Conservation (phyloP, 2,329 filamentous ascomycete genomes). For the Penicillium sp. region DNA sequence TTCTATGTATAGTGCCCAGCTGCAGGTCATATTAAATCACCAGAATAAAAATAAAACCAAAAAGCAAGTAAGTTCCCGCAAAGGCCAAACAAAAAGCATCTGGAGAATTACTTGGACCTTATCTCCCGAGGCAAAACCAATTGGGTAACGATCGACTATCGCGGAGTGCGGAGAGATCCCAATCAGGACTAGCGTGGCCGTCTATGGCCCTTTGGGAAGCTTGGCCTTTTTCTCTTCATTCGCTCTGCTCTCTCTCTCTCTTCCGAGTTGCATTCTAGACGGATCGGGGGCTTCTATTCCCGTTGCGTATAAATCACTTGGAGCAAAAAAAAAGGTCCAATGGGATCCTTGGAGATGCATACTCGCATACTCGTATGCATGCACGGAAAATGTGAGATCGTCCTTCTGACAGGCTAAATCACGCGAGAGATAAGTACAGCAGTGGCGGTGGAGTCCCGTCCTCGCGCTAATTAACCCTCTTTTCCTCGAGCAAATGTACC, state of each 20-base stretch:
- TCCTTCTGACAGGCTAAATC: conserved; percentile 19
- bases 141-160: conserved; percentile 21
- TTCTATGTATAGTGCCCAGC: neutral
- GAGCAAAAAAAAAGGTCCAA: no score
- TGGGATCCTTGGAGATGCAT: no score
- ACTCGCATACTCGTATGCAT: no score
- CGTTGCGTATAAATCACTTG: no score
- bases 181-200: conserved; percentile 17
- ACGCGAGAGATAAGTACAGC: conserved; percentile 14
- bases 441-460: conserved; percentile 4
- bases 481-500: neutral
- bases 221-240: conserved; percentile 8
- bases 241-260: neutral
- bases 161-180: conserved; percentile 22
- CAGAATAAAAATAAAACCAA: neutral
- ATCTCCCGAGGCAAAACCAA: conserved; percentile 3
- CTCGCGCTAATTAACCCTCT: neutral
- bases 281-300: no score
- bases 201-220: conserved; percentile 8
- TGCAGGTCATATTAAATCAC: neutral
- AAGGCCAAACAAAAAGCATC: neutral
- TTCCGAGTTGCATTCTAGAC: no score
- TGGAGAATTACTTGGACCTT: neutral
- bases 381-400: conserved; percentile 3
- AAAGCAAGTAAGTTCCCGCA: neutral